Conservation (phyloP, 2,329 filamentous ascomycete species). For the Microascus cirrosus region DNA sequence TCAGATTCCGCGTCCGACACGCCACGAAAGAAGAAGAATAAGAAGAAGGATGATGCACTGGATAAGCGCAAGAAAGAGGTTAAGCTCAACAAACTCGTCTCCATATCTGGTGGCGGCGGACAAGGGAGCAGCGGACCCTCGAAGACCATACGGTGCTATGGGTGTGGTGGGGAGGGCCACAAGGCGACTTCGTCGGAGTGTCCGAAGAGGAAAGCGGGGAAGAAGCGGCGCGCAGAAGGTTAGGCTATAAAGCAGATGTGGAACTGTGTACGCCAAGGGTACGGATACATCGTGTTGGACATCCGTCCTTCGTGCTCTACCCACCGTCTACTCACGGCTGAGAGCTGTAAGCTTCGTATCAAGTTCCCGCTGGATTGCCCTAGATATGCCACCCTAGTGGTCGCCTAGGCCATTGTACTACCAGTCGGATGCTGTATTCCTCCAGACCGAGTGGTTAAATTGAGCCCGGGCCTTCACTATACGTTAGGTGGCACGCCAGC, state of each 20-base stretch:
- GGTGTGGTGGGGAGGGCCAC: conserved; percentile 1
- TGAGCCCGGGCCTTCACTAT: too few species aligned
- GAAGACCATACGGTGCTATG: conserved; percentile 1
- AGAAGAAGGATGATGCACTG: neutral
- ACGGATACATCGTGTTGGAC: neutral
- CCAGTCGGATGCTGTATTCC: too few species aligned
- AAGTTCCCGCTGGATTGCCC: too few species aligned
- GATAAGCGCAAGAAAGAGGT: conserved; percentile 1
- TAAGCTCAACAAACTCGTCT: conserved; percentile 1
- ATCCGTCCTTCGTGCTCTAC: neutral
- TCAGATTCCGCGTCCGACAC: neutral
- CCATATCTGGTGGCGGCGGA: conserved; percentile 1
- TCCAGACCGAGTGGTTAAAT: too few species aligned
- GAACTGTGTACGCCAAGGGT: neutral
- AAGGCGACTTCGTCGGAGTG: conserved; percentile 1
- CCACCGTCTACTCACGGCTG: neutral
- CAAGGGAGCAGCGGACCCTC: neutral
- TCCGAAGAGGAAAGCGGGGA: neutral
- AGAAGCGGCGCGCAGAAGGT: neutral
- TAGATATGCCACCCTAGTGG: too few species aligned
- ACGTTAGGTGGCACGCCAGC: too few species aligned
- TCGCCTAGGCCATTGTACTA: too few species aligned
- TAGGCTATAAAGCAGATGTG: neutral
- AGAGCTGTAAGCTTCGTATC: too few species aligned
- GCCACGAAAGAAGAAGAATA: neutral